Evolutionary conservation across 495 filamentous ascomycete species (phyloP), one percentile per base, ranked within the genome.

Genomic region (Tuber microsphaerosporum): DNA sequence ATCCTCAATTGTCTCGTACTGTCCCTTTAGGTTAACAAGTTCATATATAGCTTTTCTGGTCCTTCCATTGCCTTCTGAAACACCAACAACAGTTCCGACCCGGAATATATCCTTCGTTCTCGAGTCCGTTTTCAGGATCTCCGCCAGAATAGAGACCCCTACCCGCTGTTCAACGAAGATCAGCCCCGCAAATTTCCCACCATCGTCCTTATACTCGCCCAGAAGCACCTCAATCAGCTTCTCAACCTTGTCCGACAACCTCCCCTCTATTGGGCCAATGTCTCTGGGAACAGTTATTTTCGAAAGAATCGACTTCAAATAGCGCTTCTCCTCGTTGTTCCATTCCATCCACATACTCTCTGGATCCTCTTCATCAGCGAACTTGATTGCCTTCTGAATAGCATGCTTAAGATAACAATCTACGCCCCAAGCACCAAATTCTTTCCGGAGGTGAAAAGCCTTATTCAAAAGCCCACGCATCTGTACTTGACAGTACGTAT

Each of bases 141-240:
- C 86, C 9, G 89, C 85, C 45, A 97, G 82, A 9, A 93, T 88
- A 8, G 87, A 86, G 26, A 92, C 92, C 2, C 89, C 90, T 10
- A 89, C 90, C 71, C 93, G 83, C 79, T 94, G 90, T 73, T 90
- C 85, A 12, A 90, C 93, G 78, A 99, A 99, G 2, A 97, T 84
- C 12, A 99, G 87, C 0, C 92, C 92, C 0, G 89, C 87, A 37
- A 91, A 89, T 16, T 85, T 83, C 1, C 77, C 74, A 31, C 83
- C 72, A 20, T 71, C 76, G 8, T 76, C 56, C n/a, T 71, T 65
- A 61, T 80, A 75, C 41, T 83, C 81, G 34, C 76, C 76, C 37
- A 81, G 39, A 14, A 85, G 84, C 19, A 82, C 73, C 22, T 85
- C 77, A 20, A 85, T 83, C 43, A 85, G 41, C 34, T 81, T 82